These are phyloP conservation scores for Candida dendrica DNA, from an alignment of 805 yeast genomes.

Conservation along the genomic window DNA sequence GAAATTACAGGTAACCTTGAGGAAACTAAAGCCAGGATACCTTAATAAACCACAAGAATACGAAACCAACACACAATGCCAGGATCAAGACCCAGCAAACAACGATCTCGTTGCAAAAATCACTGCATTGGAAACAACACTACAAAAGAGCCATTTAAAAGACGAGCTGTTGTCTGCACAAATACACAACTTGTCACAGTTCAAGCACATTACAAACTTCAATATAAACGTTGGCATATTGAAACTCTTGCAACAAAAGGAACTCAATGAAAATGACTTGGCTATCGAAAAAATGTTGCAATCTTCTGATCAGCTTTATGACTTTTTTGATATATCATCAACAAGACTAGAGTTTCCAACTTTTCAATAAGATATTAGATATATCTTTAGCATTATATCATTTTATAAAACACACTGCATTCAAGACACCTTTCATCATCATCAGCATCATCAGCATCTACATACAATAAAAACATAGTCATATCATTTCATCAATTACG, in stretches of 20 bases:
- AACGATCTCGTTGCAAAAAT: background rate
- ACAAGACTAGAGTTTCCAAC: background rate
- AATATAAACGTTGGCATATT: background rate
- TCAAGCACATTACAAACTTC: background rate
- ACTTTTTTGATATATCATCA: background rate
- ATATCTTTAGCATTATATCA: background rate
- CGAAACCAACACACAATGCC: background rate
- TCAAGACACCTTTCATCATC: too few relatives aligned
- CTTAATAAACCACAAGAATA: too few relatives aligned
- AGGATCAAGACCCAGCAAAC: too few relatives aligned
- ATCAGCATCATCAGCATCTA: too few relatives aligned
- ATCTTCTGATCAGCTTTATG: background rate
- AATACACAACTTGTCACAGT: background rate
- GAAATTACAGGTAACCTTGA: background rate
- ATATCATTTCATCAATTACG: background rate
- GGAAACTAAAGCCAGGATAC: background rate
- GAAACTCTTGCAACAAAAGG: background rate
- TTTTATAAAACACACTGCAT: too few relatives aligned
- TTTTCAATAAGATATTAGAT: too few relatives aligned
- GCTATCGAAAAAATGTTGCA: background rate
- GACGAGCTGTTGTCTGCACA: background rate
- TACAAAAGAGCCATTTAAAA: background rate
- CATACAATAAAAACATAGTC: too few relatives aligned
- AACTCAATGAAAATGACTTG: background rate
- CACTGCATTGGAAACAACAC: background rate